Conservation (phyloP, 2,329 filamentous ascomycete species). For the Leptographium lundbergii region DNA sequence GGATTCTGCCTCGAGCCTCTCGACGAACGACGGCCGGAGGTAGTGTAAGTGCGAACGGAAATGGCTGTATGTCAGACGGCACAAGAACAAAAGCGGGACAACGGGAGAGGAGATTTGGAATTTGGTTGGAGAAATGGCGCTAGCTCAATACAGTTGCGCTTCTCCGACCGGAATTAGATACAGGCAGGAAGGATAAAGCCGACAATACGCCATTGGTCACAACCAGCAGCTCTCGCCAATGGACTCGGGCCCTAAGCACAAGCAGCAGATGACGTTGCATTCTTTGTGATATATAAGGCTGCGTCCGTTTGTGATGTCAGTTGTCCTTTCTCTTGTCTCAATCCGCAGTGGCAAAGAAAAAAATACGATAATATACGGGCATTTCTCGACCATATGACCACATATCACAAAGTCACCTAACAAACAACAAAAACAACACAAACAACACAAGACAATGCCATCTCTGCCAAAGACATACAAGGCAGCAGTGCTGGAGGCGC, state of each 20-base stretch:
- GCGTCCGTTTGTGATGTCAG: background rate
- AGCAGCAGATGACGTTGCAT: background rate
- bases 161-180: background rate
- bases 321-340: background rate
- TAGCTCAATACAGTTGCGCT: too few species aligned
- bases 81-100: background rate
- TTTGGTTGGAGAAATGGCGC: too few species aligned
- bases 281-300: background rate
- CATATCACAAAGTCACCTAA: too few species aligned
- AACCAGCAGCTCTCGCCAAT: background rate
- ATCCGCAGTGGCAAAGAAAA: too few species aligned
- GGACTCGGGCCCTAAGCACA: too few species aligned
- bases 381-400: too few species aligned
- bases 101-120: too few species aligned
- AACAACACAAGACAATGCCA: background rate
- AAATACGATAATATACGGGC: too few species aligned
- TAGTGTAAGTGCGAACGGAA: background rate
- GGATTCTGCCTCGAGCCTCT: constrained; percentile 25
- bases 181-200: background rate
- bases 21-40: background rate
- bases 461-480: constrained; percentile 53
- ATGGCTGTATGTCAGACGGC: background rate
- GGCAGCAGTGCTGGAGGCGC: constrained; percentile 46
- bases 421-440: background rate
- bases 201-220: background rate